Evolutionary conservation across 192 early-diverging fungal genomes (phyloP), one percentile per base, ranked within the genome.

Genomic region (Entophlyctis helioformis): DNA sequence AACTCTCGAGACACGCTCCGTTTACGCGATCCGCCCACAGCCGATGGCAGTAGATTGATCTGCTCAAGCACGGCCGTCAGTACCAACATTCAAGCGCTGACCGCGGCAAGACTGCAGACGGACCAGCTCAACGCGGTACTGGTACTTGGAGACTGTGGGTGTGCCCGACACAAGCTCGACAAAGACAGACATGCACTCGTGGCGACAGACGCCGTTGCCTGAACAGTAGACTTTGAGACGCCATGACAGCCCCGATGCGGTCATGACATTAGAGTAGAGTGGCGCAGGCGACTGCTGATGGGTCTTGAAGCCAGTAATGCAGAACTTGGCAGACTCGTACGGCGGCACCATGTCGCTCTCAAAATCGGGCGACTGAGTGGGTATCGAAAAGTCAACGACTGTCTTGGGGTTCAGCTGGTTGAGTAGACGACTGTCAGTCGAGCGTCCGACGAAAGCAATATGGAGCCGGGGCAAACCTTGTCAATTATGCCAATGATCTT

Each of bases 51-150:
- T n/a, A n/a, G n/a, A n/a, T n/a, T n/a, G n/a, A n/a, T n/a, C n/a
- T n/a, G n/a, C n/a, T n/a, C n/a, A n/a, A n/a, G n/a, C n/a, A n/a
- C n/a, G n/a, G n/a, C n/a, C n/a, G n/a, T n/a, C n/a, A n/a, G n/a
- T n/a, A n/a, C n/a, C n/a, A n/a, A n/a, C n/a, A n/a, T n/a, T n/a
- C n/a, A n/a, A n/a, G n/a, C n/a, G n/a, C n/a, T n/a, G n/a, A n/a
- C n/a, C n/a, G 10, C 23, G n/a, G n/a, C n/a, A n/a, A n/a, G n/a
- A n/a, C n/a, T n/a, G 13, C 2, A 26, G 16, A 38, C 24, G 22
- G 22, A 62, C 48, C 22, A 66, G 35, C 38, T 66, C 55, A n/a
- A 66, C 22, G 5, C 24, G 38, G 25, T 56, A 66, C 34, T 66
- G 57, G 28, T 66, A 66, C n/a, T 29, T 52, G 21, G 46, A 27